A percentile compares a stretch with the other conserved stretches of the same genome.
Evolutionary conservation across 2,329 filamentous ascomycete species (phyloP).

Genomic region (Chaetomium sp.): DNA sequence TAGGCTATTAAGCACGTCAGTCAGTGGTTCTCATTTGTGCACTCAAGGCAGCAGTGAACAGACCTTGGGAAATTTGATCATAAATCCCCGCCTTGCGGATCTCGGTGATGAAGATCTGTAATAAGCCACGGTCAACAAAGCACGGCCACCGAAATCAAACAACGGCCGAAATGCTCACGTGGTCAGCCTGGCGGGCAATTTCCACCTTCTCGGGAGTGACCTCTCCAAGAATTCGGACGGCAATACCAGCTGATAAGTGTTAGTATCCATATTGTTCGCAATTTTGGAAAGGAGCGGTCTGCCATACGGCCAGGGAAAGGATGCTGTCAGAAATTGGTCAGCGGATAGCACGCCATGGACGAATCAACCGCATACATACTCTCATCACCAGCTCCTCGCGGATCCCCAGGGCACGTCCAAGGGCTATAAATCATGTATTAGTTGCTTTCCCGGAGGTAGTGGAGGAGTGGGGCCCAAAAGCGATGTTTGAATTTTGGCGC

Average conservation of each 20-base stretch:
- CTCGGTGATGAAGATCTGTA: constrained; percentile 64
- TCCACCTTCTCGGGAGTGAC: constrained; percentile 72
- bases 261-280: not conserved
- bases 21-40: no score
- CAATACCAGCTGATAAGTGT: constrained; percentile 44
- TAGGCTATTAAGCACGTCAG: constrained; percentile 30
- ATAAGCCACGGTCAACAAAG: not conserved
- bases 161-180: constrained; percentile 24
- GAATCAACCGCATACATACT: constrained; percentile 14
- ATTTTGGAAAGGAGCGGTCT: not conserved
- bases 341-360: not conserved
- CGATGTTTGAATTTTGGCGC: not conserved
- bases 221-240: constrained; percentile 75
- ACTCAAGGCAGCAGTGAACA: not conserved
- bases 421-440: constrained; percentile 7
- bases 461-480: not conserved
- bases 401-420: constrained; percentile 19
- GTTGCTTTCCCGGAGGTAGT: not conserved
- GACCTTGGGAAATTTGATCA: constrained; percentile 42
- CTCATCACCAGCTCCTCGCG: constrained; percentile 20
- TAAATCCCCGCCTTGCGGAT: constrained; percentile 69
- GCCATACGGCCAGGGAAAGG: constrained; percentile 26
- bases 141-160: not conserved
- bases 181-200: constrained; percentile 70
- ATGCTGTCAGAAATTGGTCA: constrained; percentile 15